These are phyloP conservation scores for Ganoderma meredithae DNA, from an alignment of 1,284 basidiomycete species.

Conservation along the genomic window DNA sequence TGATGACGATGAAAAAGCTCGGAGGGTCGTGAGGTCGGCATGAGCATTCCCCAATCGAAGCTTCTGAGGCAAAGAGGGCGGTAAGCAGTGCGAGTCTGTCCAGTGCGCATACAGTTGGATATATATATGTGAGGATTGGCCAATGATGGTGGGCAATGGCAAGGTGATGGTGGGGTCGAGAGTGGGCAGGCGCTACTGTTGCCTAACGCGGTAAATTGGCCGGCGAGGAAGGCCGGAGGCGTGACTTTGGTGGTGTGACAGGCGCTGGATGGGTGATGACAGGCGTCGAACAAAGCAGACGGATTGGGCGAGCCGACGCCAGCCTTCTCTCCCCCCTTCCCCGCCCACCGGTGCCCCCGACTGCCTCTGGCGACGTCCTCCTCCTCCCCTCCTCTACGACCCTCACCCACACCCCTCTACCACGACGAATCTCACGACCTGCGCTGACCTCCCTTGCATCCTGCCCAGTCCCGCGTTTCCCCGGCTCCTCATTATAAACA, in stretches of 20 bases:
- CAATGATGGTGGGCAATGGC: neutral
- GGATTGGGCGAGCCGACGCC: slow-evolving; percentile 34
- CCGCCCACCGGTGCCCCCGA: slow-evolving; percentile 24
- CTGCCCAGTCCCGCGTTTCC: neutral
- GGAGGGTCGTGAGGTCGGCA: too few species aligned
- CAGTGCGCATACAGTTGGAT: too few species aligned
- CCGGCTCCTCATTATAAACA: neutral
- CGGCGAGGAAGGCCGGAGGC: slow-evolving; percentile 1
- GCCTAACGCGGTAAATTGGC: slow-evolving; percentile 9
- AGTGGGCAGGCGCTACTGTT: slow-evolving; percentile 8
- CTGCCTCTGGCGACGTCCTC: slow-evolving; percentile 13
- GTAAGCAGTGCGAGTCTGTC: too few species aligned
- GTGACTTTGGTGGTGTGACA: slow-evolving; percentile 22
- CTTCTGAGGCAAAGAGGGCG: neutral
- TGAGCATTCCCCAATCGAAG: too few species aligned
- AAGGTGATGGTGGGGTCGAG: neutral
- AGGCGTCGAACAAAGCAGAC: slow-evolving; percentile 30
- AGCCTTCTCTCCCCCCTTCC: slow-evolving; percentile 24
- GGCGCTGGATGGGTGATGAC: slow-evolving; percentile 12
- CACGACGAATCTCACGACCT: neutral
- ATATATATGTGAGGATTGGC: neutral
- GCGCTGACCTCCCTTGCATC: neutral
- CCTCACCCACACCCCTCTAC: neutral
- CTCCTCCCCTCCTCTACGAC: slow-evolving; percentile 17
- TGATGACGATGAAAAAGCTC: neutral